phyloP scores from a whole-genome alignment of 495 filamentous ascomycete species.

The Thermothielavioides terrestris region DNA sequence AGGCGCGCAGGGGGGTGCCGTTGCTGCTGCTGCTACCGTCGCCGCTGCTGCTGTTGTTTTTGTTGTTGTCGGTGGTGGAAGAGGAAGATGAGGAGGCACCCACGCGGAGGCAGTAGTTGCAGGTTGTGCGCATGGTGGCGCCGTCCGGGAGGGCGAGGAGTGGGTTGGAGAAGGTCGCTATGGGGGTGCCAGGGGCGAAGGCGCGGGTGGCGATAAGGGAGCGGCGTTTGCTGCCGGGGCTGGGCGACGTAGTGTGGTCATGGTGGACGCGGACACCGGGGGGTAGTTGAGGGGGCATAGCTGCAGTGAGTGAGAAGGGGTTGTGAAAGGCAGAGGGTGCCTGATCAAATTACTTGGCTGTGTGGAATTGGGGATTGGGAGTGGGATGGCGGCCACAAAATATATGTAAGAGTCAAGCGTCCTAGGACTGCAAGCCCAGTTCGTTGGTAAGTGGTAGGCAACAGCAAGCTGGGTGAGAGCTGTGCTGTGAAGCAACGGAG shows the following conservation, averaged over 20 bases:
- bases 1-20: constrained; percentile 31
- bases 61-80: not conserved
- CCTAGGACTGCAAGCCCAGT: too few relatives aligned
- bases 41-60: constrained; percentile 1
- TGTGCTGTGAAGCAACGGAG: not conserved
- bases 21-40: not conserved
- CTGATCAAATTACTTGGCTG: too few relatives aligned
- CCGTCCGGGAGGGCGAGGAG: constrained; percentile 37
- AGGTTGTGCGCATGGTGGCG: constrained; percentile 26
- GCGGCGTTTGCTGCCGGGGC: constrained; percentile 18
- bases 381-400: not conserved
- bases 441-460: not conserved
- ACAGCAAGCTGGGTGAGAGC: not conserved
- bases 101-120: constrained; percentile 34
- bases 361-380: not conserved
- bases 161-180: constrained; percentile 33
- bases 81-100: not conserved
- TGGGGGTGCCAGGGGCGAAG: constrained; percentile 32
- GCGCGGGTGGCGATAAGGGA: constrained; percentile 25
- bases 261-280: constrained; percentile 3
- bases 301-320: not conserved
- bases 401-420: not conserved
- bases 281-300: constrained; percentile 15
- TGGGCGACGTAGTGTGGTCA: not conserved
- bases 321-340: too few relatives aligned